Evolutionary conservation across 805 yeast species (phyloP).

Genomic region (Zygoascus ofunaensis): DNA sequence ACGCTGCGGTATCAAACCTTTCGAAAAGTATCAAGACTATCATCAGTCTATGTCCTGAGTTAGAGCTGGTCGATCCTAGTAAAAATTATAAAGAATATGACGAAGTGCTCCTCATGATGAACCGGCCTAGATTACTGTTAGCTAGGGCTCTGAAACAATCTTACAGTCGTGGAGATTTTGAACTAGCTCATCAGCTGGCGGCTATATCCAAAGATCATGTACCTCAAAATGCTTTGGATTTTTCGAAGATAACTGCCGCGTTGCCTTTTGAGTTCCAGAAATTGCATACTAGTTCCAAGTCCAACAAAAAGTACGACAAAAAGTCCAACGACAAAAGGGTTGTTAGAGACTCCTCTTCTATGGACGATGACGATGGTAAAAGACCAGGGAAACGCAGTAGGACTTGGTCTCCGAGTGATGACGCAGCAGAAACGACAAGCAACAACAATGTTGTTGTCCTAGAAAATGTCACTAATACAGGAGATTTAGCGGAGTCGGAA

Average conservation of each 20-base stretch:
- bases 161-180: constrained; percentile 40
- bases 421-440: background rate
- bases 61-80: constrained; percentile 33
- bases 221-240: background rate
- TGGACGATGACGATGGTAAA: constrained; percentile 8
- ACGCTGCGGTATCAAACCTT: constrained; percentile 44
- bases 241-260: background rate
- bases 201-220: constrained; percentile 6
- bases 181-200: constrained; percentile 46
- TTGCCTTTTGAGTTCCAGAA: background rate
- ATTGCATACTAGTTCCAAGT: background rate
- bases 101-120: constrained; percentile 41
- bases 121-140: constrained; percentile 46
- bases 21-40: constrained; percentile 45
- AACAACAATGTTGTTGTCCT: background rate
- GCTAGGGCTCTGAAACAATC: constrained; percentile 53
- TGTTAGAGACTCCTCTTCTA: background rate
- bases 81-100: constrained; percentile 26
- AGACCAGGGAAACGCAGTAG: background rate
- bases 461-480: background rate
- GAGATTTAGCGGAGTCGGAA: background rate
- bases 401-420: background rate
- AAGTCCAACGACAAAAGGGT: no score
- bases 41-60: constrained; percentile 48
- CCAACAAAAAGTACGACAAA: no score